Conservation (phyloP, 2,329 filamentous ascomycete species). For the Elsinoe necatrix region DNA sequence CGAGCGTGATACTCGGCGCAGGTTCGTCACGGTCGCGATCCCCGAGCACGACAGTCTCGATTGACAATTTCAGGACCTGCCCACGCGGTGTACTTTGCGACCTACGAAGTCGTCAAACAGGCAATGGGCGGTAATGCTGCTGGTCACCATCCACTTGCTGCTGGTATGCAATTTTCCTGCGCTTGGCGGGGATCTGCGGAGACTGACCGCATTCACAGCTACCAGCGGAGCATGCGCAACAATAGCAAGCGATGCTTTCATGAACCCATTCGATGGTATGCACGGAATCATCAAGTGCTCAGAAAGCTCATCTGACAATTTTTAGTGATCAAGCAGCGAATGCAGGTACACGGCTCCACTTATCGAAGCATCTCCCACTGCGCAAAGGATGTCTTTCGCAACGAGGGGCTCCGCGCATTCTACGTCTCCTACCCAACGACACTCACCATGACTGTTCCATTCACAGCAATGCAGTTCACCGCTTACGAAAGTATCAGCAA, state of each 20-base stretch:
- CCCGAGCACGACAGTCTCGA: conserved; percentile 17
- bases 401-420: conserved; percentile 83
- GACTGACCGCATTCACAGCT: conserved; percentile 44
- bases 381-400: conserved; percentile 76
- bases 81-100: conserved; percentile 96
- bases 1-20: conserved; percentile 89
- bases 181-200: neutral
- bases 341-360: conserved; percentile 95
- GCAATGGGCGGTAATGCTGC: conserved; percentile 84
- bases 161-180: conserved; percentile 50
- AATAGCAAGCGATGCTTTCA: conserved; percentile 93
- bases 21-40: conserved; percentile 44
- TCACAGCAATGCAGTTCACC: conserved; percentile 93
- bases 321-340: conserved; percentile 95
- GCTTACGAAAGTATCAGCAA: conserved; percentile 97
- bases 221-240: conserved; percentile 90
- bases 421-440: conserved; percentile 98
- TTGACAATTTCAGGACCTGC: conserved; percentile 61
- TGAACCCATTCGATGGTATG: conserved; percentile 98
- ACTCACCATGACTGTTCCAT: conserved; percentile 95
- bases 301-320: conserved; percentile 5
- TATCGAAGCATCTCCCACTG: conserved; percentile 84
- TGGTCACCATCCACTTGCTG: conserved; percentile 87
- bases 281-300: neutral
- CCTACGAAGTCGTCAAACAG: conserved; percentile 95